Base-by-base conservation (phyloP, 208 protist genomes). In the Leishmania amazonensis region DNA sequence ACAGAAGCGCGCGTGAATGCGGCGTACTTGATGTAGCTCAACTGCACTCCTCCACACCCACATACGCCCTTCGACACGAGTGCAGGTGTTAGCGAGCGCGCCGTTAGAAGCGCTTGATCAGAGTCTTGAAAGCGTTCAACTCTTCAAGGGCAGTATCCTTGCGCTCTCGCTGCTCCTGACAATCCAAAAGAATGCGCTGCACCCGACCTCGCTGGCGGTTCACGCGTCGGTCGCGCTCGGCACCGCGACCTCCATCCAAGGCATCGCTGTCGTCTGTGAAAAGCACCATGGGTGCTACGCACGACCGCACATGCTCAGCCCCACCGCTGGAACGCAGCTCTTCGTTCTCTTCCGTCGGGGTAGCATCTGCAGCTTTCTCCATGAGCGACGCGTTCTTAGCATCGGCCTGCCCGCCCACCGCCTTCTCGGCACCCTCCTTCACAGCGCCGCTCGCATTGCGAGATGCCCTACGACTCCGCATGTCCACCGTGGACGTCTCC, bases 211-310 rank as follows among this genome's bases (percentile, higher is more conserved):
- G 62, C 57, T 85, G 81, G 49, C 54, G 76, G 9, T 28, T 35
- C 19, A 81, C 58, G 28, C 76, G 81, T 19, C 47, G 35, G 40
- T 81, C 75, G 21, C 76, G 75, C 40, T 62, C 70, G 3, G 76
- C 67, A 40, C 76, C 70, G 11, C 81, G 81, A 40, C 76, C 76
- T 19, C 76, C 71, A 13, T 80, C 76, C 2, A 85, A 42, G 17
- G 81, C 71, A 64, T 81, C 76, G 60, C 76, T 85, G 42, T 81
- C 76, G 42, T 85, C 81, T 1, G 81, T 80, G 40, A 85, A 77
- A n/a, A 17, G 68, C 51, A 73, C 70, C 28, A 79, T n/a, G 24
- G 49, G 80, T 1, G 67, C 58, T 0, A 54, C n/a, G 42, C 54
- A 53, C 53, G 71, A 64, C 51, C 28, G 75, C 35, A 67, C 62